These are phyloP conservation scores for Coniochaeta sp. DNA, from an alignment of 2,329 filamentous ascomycete genomes.

Conservation along the genomic window DNA sequence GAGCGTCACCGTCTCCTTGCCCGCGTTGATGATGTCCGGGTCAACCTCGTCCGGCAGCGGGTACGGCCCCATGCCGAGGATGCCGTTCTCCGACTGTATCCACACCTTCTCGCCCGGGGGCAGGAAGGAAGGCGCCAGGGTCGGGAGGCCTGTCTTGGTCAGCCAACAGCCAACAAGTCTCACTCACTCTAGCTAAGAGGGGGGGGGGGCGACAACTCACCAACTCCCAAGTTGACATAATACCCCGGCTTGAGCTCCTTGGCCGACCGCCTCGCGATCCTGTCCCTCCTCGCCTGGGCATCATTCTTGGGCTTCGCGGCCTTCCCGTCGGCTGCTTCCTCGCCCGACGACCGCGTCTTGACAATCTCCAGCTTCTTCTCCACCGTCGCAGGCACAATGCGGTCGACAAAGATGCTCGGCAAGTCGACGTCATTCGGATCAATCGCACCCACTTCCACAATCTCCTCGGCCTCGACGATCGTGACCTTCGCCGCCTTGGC, in stretches of 20 bases:
- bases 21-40: conserved; percentile 75
- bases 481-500: conserved; percentile 72
- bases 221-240: conserved; percentile 76
- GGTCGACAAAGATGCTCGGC: conserved; percentile 75
- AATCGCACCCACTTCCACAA: conserved; percentile 68
- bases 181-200: background rate
- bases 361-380: conserved; percentile 66
- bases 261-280: conserved; percentile 70
- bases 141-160: conserved; percentile 58
- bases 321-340: conserved; percentile 25
- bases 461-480: conserved; percentile 80
- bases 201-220: conserved; percentile 9
- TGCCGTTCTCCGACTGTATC: conserved; percentile 82
- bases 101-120: conserved; percentile 64
- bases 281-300: conserved; percentile 50
- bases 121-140: conserved; percentile 72
- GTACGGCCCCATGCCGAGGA: conserved; percentile 77
- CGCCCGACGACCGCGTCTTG: conserved; percentile 44
- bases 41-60: conserved; percentile 67
- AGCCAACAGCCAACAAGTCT: background rate
- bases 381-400: conserved; percentile 67
- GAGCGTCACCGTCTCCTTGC: conserved; percentile 81
- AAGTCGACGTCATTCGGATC: conserved; percentile 69
- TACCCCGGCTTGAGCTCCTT: conserved; percentile 75
- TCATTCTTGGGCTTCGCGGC: conserved; percentile 31